Percentiles rank a stretch among this genome's conserved stretches.
phyloP scores from a whole-genome alignment of 1,284 basidiomycete genomes.

The Sporisorium graminicola region DNA sequence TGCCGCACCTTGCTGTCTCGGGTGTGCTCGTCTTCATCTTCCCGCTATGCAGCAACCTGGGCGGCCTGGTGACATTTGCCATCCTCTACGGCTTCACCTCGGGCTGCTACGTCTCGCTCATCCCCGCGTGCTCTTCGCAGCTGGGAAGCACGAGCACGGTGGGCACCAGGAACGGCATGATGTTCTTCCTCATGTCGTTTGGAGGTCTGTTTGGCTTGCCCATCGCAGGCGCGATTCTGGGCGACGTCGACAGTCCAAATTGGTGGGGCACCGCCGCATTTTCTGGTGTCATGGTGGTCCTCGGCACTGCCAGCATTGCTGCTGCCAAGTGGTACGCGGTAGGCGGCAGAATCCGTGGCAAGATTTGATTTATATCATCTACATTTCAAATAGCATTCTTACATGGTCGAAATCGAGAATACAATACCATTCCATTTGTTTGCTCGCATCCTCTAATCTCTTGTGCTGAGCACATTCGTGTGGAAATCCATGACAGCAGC shows the following conservation, averaged over 20 bases:
- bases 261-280: slow-evolving; percentile 41
- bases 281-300: slow-evolving; percentile 22
- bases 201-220: slow-evolving; percentile 46
- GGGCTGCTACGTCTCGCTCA: slow-evolving; percentile 57
- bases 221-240: slow-evolving; percentile 49
- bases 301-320: slow-evolving; percentile 21
- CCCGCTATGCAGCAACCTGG: slow-evolving; percentile 35
- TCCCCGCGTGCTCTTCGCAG: slow-evolving; percentile 44
- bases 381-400: not conserved
- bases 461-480: slow-evolving; percentile 25
- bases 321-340: slow-evolving; percentile 36
- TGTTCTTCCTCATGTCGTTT: slow-evolving; percentile 48
- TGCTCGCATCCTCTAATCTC: not conserved
- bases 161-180: slow-evolving; percentile 47
- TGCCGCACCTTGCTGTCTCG: slow-evolving; percentile 60
- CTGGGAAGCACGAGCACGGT: slow-evolving; percentile 39
- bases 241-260: slow-evolving; percentile 13
- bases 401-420: not conserved
- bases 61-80: slow-evolving; percentile 37
- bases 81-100: slow-evolving; percentile 58
- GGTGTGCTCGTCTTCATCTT: slow-evolving; percentile 61
- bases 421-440: not conserved
- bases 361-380: slow-evolving; percentile 17
- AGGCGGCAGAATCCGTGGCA: slow-evolving; percentile 33
- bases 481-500: slow-evolving; percentile 45